Conservation (phyloP, 768 basidiomycete species). For the Tulasnella sp. region DNA sequence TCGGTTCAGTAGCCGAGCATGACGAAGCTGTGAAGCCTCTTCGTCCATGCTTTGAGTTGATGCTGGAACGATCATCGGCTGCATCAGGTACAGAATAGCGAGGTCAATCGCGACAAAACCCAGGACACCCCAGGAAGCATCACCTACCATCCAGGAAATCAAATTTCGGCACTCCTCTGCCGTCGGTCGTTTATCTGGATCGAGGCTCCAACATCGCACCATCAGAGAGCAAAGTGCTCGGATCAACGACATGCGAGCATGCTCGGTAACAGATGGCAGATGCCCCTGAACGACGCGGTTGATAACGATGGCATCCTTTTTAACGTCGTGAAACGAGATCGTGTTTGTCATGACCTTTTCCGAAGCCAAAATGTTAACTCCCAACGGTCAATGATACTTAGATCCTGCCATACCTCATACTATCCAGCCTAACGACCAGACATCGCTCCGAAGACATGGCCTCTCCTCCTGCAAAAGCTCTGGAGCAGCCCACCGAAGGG, state of each 20-base stretch:
- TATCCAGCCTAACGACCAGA: neutral
- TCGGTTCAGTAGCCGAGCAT: neutral
- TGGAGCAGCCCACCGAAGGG: neutral
- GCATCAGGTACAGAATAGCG: neutral
- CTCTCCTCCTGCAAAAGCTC: neutral
- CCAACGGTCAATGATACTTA: rapidly evolving
- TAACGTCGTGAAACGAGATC: neutral
- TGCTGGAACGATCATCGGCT: neutral
- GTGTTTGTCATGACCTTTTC: neutral
- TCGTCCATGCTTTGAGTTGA: neutral
- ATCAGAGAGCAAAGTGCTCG: neutral
- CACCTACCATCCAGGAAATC: neutral
- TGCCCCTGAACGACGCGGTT: neutral
- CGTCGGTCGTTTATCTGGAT: neutral
- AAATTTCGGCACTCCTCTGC: neutral
- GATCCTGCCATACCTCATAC: neutral
- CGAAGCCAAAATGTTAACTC: too few relatives aligned
- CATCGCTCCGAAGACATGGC: neutral
- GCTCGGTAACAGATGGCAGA: neutral
- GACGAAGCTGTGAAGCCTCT: neutral
- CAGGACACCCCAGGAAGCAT: neutral
- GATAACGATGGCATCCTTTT: neutral
- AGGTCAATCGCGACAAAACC: neutral
- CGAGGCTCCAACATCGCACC: neutral
- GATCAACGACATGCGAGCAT: neutral